Percentiles rank a stretch among this genome's conserved stretches.
These are phyloP conservation scores for Wallacemonas sp. DNA, from an alignment of 208 protist genomes.

Conservation along the genomic window DNA sequence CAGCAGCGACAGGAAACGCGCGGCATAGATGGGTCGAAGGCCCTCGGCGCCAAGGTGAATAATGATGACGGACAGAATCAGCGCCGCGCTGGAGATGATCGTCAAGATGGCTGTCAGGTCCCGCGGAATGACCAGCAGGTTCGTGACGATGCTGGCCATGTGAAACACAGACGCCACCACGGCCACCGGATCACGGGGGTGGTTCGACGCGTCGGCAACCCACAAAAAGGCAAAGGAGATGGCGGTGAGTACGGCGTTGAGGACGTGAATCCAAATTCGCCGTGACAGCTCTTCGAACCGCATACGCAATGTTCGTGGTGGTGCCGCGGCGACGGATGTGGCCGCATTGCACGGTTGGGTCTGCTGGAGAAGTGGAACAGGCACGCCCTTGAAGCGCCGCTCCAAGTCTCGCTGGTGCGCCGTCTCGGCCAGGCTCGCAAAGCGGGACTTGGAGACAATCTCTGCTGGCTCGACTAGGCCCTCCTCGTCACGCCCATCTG, in stretches of 20 bases:
- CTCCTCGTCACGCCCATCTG: conserved; percentile 8
- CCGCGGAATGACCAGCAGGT: conserved; percentile 46
- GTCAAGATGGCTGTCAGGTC: conserved; percentile 61
- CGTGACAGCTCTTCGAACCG: conserved; percentile 5
- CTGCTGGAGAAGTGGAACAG: background rate
- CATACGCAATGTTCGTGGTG: background rate
- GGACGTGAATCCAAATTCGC: conserved; percentile 35
- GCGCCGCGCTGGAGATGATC: conserved; percentile 27
- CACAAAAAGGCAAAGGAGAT: conserved; percentile 71
- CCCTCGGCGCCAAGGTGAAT: conserved; percentile 23
- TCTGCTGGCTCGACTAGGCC: conserved; percentile 20
- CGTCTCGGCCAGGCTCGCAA: conserved; percentile 67
- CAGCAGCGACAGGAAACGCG: conserved; percentile 69
- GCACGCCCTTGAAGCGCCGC: background rate
- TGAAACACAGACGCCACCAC: conserved; percentile 48
- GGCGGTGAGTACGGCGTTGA: conserved; percentile 42
- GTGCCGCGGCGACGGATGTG: background rate
- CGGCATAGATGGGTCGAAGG: conserved; percentile 36
- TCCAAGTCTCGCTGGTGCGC: conserved; percentile 16
- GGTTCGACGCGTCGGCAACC: conserved; percentile 38
- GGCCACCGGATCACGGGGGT: conserved; percentile 19
- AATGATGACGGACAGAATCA: conserved; percentile 36
- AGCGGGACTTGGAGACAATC: conserved; percentile 62
- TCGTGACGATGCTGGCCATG: conserved; percentile 43
- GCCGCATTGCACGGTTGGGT: background rate